Conservation (phyloP, 306 rosid genomes). For the Castanea mollissima region DNA sequence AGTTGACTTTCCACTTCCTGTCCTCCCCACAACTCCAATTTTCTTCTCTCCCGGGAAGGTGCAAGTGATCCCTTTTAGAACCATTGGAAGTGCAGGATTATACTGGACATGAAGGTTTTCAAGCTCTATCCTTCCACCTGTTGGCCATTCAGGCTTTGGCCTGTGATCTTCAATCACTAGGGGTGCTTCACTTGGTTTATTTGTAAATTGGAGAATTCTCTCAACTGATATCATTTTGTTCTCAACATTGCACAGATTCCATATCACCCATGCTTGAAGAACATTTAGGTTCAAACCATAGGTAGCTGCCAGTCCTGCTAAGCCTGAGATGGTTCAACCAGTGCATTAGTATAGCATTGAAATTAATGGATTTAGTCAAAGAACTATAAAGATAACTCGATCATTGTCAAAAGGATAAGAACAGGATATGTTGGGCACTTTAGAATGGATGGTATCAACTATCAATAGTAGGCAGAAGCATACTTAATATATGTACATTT, state of each 20-base stretch:
- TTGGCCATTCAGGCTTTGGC: slow-evolving; percentile 73
- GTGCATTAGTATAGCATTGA: background rate
- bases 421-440: background rate
- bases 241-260: slow-evolving; percentile 89
- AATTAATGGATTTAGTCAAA: background rate
- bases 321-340: slow-evolving; percentile 49
- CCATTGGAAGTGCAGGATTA: slow-evolving; percentile 59
- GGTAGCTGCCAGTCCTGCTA: slow-evolving; percentile 82
- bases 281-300: slow-evolving; percentile 75
- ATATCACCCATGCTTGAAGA: slow-evolving; percentile 87
- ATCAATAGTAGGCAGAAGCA: too few relatives aligned
- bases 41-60: slow-evolving; percentile 61
- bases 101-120: slow-evolving; percentile 61
- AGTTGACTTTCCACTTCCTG: slow-evolving; percentile 89
- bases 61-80: slow-evolving; percentile 74
- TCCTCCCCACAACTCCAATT: slow-evolving; percentile 76
- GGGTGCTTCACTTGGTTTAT: slow-evolving; percentile 69
- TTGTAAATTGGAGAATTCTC: slow-evolving; percentile 73
- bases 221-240: slow-evolving; percentile 91
- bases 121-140: slow-evolving; percentile 57
- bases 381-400: background rate
- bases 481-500: too few relatives aligned
- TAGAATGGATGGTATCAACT: background rate
- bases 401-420: background rate
- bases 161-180: slow-evolving; percentile 44